Evolutionary conservation across 129 eudicot genomes (phyloP), one percentile per base, ranked within the genome.

Genomic region (Flaveria brownii): DNA sequence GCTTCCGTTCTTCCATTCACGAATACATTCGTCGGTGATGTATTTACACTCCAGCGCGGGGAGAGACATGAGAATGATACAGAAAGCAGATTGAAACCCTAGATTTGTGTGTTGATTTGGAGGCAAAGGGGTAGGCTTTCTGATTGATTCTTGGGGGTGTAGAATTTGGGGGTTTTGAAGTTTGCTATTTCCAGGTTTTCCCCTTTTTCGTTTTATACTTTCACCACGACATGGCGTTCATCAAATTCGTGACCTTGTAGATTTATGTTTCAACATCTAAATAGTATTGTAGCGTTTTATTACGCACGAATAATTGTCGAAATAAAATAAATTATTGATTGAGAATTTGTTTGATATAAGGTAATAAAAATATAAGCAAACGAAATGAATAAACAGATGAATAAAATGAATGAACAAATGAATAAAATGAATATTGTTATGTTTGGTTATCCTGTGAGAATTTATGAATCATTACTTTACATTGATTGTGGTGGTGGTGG

Each of bases 1-100:
- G 84, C 83, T 87, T 62, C 90, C 87, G 60, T 81, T 85, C 71
- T 84, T 89, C 85, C 92, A 89, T 83, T 91, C 96, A 51, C 87
- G 89, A 20, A 89, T 46, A 57, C 88, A 84, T 23, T 89, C 99
- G 43, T 95, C 94, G 63, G 96, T 87, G 10, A 95, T 64, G 86
- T 84, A 85, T 9, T 74, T 68, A 81, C 88, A 87, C 81, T 91
- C 90, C 23, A 87, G 67, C 33, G 94, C 84, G 36, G 98, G 95
- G 51, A 90, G 84, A 77, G 98, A 86, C 97, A 89, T 89, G 43
- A 22, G 39, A 33, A 33, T 4, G 39, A 70, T 64, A 72, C 9
- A 55, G 71, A 45, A 65, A 56, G 13, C 56, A 11, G 71, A 55
- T 16, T 36, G 13, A 54, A 80, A 74, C 72, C 83, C 79, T 80